These are phyloP conservation scores for Hordeum pubiflorum DNA, from an alignment of 202 grass and related monocot genomes.

Conservation along the genomic window DNA sequence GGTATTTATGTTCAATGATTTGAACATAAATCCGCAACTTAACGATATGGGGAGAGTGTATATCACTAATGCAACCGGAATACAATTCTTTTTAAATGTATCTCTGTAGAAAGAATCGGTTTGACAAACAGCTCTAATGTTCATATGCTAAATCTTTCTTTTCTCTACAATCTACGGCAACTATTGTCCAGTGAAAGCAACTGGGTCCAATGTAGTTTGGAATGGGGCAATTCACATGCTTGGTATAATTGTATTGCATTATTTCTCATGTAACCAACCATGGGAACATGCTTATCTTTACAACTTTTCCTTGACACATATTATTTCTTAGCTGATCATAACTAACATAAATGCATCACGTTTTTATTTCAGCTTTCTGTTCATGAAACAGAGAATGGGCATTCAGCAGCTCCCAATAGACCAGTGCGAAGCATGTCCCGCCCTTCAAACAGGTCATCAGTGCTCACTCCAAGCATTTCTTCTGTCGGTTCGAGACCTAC, in stretches of 20 bases:
- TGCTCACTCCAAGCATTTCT: constrained; percentile 55
- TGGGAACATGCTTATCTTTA: not conserved
- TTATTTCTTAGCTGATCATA: not conserved
- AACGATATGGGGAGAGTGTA: too few species aligned
- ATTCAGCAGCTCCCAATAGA: constrained; percentile 38
- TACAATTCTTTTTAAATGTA: too few species aligned
- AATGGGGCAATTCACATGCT: not conserved
- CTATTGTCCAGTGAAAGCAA: constrained; percentile 2
- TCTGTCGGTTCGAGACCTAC: constrained; percentile 65
- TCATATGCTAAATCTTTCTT: not conserved
- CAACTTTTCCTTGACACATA: constrained; percentile 8
- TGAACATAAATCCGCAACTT: too few species aligned
- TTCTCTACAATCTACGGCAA: not conserved
- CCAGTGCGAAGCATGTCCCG: constrained; percentile 63
- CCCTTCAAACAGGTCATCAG: constrained; percentile 51
- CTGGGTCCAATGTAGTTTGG: not conserved
- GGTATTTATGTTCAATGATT: too few species aligned
- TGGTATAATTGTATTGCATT: not conserved
- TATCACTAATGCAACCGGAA: too few species aligned
- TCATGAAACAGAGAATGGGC: constrained; percentile 59
- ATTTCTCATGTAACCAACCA: not conserved
- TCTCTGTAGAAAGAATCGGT: too few species aligned
- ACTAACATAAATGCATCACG: constrained; percentile 1
- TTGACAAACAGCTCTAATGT: not conserved
- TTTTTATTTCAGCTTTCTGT: constrained; percentile 57